Evolutionary conservation across 2,329 filamentous ascomycete genomes (phyloP).

Genomic region (Stachybotrys chlorohalonatus): DNA sequence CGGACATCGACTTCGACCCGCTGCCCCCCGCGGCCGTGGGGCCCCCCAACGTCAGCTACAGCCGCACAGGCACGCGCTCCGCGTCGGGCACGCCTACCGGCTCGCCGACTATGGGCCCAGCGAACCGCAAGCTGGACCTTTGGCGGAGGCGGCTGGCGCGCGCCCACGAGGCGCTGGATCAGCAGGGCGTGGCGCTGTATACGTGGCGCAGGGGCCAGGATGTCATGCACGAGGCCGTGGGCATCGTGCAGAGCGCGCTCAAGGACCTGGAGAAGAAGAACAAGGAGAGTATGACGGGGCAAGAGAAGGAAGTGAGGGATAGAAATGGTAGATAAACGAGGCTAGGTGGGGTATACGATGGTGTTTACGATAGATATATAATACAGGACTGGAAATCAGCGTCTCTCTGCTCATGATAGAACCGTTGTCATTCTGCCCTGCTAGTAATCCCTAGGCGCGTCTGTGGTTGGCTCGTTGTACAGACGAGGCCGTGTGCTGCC

Average conservation of each 20-base stretch:
- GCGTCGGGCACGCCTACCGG: slow-evolving; percentile 22
- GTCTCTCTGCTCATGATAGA: background rate
- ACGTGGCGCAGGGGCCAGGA: slow-evolving; percentile 68
- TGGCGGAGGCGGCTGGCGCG: slow-evolving; percentile 61
- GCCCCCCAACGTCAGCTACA: slow-evolving; percentile 12
- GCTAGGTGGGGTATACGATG: background rate
- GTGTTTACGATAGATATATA: background rate
- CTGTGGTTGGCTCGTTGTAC: no score
- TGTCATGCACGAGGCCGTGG: slow-evolving; percentile 56
- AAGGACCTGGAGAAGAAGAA: slow-evolving; percentile 26
- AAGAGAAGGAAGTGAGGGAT: background rate
- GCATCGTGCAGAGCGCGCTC: slow-evolving; percentile 50
- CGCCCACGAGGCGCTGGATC: slow-evolving; percentile 54
- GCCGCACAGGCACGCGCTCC: slow-evolving; percentile 18
- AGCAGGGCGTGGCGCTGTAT: slow-evolving; percentile 57
- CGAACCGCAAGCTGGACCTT: slow-evolving; percentile 62
- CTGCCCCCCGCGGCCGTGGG: slow-evolving; percentile 23
- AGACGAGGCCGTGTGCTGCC: no score
- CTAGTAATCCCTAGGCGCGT: no score
- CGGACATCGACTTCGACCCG: slow-evolving; percentile 32
- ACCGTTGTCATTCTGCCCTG: no score
- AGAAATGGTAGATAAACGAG: background rate
- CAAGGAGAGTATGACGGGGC: background rate
- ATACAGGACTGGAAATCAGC: background rate
- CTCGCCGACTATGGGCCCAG: slow-evolving; percentile 24